Base-by-base conservation (phyloP, 2,329 filamentous ascomycete genomes). In the Fusarium bactridioides region DNA sequence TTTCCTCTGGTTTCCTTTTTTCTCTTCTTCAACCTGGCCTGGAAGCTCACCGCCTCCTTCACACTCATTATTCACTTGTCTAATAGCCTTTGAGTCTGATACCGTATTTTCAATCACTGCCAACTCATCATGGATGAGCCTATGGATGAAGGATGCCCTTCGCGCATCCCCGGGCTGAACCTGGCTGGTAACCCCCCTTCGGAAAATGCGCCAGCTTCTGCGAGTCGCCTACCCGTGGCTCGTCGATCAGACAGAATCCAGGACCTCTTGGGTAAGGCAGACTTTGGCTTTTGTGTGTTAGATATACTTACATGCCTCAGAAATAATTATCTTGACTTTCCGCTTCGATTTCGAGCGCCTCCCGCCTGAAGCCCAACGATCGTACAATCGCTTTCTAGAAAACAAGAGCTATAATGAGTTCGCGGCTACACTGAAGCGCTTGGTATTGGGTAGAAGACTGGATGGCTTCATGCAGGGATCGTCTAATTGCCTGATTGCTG, bases 391-490 rank as follows among this genome's bases (percentile, higher is more conserved):
- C 27, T 77, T 77, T 27, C 29, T 58, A 25, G 25, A 57, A 8
- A 40, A 68, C 13, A 40, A 55, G 8, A 40, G 58, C n/a, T 63
- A 53, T 37, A 25, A 44, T 7, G 23, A 33, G 16, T 72, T 77
- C 10, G 61, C 53, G 13, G n/a, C 40, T 31, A 37, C 57, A 4
- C 48, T 80, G 55, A 65, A 70, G 31, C 41, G 40, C 1, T 47
- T 76, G 6, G 33, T 78, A 10, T 38, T 50, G 11, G 37, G 64
- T 21, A 54, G 55, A 11, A 35, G 50, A 3, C 64, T 81, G 2
- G 74, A 77, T n/a, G 55, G 41, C 7, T 76, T 77, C n/a, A 59
- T 80, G 19, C 9, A 38, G 3, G 50, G 63, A 11, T 44, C 58
- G 13, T 38, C 40, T 2, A 40, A 15, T 29, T 54, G 50, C 23